A percentile compares a stretch with the other conserved stretches of the same genome.
Conservation (phyloP, 192 early-diverging fungal species). For the Chytriomyces sp. region DNA sequence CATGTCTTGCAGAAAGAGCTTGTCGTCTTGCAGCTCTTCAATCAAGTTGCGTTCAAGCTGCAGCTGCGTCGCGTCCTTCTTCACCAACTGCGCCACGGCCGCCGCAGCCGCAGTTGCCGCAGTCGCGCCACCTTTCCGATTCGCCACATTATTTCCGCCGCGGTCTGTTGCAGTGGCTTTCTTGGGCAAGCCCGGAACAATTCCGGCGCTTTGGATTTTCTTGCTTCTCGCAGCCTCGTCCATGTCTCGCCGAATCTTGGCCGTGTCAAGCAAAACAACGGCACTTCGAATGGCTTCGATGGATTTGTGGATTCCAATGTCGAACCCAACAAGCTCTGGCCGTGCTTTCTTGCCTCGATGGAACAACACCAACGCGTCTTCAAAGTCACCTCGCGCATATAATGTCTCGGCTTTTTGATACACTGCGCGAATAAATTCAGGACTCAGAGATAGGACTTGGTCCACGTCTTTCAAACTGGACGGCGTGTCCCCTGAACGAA, state of each 20-base stretch:
- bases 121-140: not conserved
- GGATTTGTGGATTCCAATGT: slow-evolving; percentile 53
- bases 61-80: not conserved
- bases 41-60: slow-evolving; percentile 50
- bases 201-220: not conserved
- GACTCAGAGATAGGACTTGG: slow-evolving; percentile 33
- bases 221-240: not conserved
- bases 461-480: slow-evolving; percentile 48
- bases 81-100: not conserved
- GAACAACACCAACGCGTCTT: slow-evolving; percentile 55
- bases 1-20: slow-evolving; percentile 43
- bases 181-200: not conserved
- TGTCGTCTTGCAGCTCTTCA: slow-evolving; percentile 55
- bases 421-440: slow-evolving; percentile 45
- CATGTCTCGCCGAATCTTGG: slow-evolving; percentile 6
- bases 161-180: not conserved
- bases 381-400: slow-evolving; percentile 53
- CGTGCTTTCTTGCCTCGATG: slow-evolving; percentile 49
- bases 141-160: not conserved
- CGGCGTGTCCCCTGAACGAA: slow-evolving; percentile 37
- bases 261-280: slow-evolving; percentile 40
- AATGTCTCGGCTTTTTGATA: slow-evolving; percentile 58
- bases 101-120: not conserved
- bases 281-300: slow-evolving; percentile 50
- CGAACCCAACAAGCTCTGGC: slow-evolving; percentile 51